Percentiles rank a stretch among this genome's conserved stretches.
These are phyloP conservation scores for Boletus rubroflammeus DNA, from an alignment of 768 basidiomycete species.

Conservation along the genomic window DNA sequence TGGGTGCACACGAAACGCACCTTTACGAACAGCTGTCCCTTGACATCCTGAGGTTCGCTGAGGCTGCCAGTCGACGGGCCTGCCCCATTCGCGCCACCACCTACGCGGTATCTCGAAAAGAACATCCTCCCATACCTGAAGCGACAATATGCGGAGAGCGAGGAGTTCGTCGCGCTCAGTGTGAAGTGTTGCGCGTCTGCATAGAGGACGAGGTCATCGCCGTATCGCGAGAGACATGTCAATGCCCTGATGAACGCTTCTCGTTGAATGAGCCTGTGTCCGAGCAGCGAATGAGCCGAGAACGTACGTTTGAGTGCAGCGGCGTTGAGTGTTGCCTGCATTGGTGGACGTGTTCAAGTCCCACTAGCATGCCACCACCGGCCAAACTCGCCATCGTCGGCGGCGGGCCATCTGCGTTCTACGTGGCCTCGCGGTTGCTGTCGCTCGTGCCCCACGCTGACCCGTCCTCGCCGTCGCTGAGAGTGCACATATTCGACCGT, in stretches of 20 bases:
- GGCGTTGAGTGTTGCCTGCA: conserved; percentile 69
- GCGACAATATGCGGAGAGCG: conserved; percentile 77
- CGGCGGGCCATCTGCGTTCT: conserved; percentile 96
- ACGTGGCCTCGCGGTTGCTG: conserved; percentile 84
- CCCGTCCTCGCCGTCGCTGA: conserved; percentile 36
- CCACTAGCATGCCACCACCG: conserved; percentile 9
- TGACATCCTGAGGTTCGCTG: conserved; percentile 44
- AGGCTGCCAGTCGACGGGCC: conserved; percentile 11
- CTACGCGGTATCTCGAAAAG: conserved; percentile 64
- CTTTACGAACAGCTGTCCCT: conserved; percentile 69
- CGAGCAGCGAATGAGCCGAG: conserved; percentile 3
- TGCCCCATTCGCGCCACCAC: conserved; percentile 13
- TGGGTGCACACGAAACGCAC: conserved; percentile 33
- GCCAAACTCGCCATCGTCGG: conserved; percentile 88
- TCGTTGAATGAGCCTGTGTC: conserved; percentile 23
- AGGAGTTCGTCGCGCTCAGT: conserved; percentile 73
- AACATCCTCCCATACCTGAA: conserved; percentile 67
- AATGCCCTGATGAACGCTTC: conserved; percentile 74
- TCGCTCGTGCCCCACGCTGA: conserved; percentile 46
- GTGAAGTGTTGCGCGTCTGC: conserved; percentile 59
- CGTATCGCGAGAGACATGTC: conserved; percentile 74
- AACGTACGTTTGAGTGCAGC: conserved; percentile 47
- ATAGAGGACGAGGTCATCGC: conserved; percentile 73
- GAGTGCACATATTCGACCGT: conserved; percentile 86
- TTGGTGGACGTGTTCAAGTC: conserved; percentile 24